phyloP scores from a whole-genome alignment of 176 grass and related monocot genomes.

The Oropetium thomaeum region DNA sequence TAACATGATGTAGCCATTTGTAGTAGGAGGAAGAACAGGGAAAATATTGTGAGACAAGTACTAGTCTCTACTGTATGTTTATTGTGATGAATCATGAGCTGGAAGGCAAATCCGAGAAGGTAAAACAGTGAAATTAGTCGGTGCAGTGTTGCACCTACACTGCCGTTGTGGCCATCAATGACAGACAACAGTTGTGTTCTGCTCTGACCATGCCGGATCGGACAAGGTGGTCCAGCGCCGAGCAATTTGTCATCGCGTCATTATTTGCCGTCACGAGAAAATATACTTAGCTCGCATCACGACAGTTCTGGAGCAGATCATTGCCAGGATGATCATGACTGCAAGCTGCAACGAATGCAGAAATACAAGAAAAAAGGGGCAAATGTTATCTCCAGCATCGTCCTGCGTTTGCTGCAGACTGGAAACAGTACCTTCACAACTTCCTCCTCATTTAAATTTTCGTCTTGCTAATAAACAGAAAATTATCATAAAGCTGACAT shows the following conservation, averaged over 20 bases:
- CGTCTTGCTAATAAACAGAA: too few species aligned
- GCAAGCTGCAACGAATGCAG: background rate
- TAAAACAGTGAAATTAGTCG: background rate
- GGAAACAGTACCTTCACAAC: too few species aligned
- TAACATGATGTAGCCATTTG: background rate
- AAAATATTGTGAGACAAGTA: background rate
- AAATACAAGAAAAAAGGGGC: too few species aligned
- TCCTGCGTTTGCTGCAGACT: too few species aligned
- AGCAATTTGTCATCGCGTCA: background rate
- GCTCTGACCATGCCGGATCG: background rate
- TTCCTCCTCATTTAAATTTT: too few species aligned
- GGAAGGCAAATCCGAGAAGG: background rate
- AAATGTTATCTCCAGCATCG: too few species aligned
- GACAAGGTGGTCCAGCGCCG: background rate
- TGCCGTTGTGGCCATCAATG: background rate
- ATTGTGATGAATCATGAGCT: background rate
- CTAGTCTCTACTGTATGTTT: background rate
- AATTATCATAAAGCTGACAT: too few species aligned
- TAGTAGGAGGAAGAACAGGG: background rate
- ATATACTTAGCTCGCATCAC: background rate
- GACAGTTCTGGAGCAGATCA: background rate
- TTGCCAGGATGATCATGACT: background rate
- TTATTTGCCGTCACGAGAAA: background rate
- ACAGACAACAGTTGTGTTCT: background rate
- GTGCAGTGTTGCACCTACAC: background rate